Percentiles rank a stretch among this genome's conserved stretches.
These are phyloP conservation scores for Emmonsiellopsis sp. DNA, from an alignment of 2,329 filamentous ascomycete species.

Conservation along the genomic window DNA sequence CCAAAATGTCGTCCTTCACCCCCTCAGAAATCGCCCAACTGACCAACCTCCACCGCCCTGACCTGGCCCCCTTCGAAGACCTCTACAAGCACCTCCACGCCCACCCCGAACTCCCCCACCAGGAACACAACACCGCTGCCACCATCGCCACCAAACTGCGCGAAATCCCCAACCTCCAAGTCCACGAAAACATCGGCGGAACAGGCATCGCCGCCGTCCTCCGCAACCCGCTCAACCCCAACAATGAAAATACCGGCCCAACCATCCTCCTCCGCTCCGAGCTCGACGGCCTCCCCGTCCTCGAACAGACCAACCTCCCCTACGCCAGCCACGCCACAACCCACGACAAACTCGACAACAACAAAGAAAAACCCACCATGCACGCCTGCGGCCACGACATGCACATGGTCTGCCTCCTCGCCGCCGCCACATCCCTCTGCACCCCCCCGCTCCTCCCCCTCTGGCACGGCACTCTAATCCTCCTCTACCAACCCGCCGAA, in stretches of 20 bases:
- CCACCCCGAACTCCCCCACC: constrained; percentile 50
- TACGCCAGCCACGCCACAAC: constrained; percentile 39
- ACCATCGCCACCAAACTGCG: constrained; percentile 29
- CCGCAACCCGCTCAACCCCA: constrained; percentile 19
- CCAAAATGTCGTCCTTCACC: constrained; percentile 2
- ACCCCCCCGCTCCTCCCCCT: constrained; percentile 24
- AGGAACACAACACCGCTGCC: constrained; percentile 45
- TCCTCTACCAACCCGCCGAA: constrained; percentile 60
- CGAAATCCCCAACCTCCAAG: constrained; percentile 19
- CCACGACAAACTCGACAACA: constrained; percentile 34
- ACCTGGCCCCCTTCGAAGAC: constrained; percentile 39
- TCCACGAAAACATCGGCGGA: constrained; percentile 38
- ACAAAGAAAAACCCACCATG: constrained; percentile 47
- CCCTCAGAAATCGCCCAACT: constrained; percentile 3
- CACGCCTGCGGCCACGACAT: constrained; percentile 54
- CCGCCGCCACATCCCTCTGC: constrained; percentile 41
- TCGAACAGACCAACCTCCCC: constrained; percentile 38
- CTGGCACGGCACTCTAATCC: constrained; percentile 55
- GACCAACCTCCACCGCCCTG: constrained; percentile 9
- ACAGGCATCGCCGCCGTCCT: constrained; percentile 36
- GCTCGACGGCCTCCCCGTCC: constrained; percentile 41
- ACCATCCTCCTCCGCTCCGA: constrained; percentile 41
- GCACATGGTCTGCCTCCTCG: constrained; percentile 49
- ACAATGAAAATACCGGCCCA: constrained; percentile 23
- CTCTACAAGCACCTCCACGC: constrained; percentile 52